Evolutionary conservation across 495 filamentous ascomycete genomes (phyloP), one percentile per base, ranked within the genome.

Genomic region (Aspergillus heteromorphus): DNA sequence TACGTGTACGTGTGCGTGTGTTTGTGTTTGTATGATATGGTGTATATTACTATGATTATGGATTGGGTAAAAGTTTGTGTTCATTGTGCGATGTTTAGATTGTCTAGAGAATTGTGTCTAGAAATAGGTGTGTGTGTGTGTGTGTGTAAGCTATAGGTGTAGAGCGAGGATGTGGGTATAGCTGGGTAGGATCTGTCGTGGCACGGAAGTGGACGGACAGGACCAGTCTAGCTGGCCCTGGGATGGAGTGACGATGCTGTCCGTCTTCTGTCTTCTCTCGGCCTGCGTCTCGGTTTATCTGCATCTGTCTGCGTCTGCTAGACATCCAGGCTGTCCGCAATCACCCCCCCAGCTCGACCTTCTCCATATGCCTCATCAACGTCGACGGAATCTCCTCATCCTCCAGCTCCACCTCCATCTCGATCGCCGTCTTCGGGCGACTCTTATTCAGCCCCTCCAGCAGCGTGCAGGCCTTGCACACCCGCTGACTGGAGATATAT

Each of bases 371-470:
- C 43, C 79, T 65, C 56, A 71, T 72, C 49, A 85, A 57, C 16
- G 77, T 82, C 18, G 79, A 74, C 58, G 80, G 82, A 43, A 67
- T 69, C 51, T 83, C 79, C 59, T 82, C 78, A 31, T 81, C 82
- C 48, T 83, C 77, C 27, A 71, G 59, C 4, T 65, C 71, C 20
- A 73, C 62, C 27, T 75, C 75, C 40, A 87, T 66, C 57, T 82
- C 78, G 49, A 95, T 87, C 53, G 83, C 75, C 52, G 85, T 89
- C 73, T 86, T 87, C 18, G 93, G 86, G 30, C 91, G 73, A 62
- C 88, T 95, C 74, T 92, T 95, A 64, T 97, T 97, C 55, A 98
- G 69, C 0, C 88, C 89, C 57, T 97, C 92, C 11, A 98, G 80
- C 16, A 98, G 76, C 53, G 81, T 84, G 71, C 93, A 98, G 1